Base-by-base conservation (phyloP, 2,329 filamentous ascomycete genomes). In the Nigrospora oryzae region DNA sequence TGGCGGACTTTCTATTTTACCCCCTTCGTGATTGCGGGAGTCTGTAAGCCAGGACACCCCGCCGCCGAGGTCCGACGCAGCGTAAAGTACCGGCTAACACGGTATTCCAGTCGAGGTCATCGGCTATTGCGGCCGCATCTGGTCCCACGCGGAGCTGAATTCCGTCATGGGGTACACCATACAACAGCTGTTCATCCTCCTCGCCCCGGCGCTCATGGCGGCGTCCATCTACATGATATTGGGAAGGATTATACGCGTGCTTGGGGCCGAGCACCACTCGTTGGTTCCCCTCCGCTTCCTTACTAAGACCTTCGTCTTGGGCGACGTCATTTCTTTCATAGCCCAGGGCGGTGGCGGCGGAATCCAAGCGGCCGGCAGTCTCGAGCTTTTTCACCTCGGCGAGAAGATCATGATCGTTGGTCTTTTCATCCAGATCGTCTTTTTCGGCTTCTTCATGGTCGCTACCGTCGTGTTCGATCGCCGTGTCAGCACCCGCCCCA, bases 361-460 rank as follows among this genome's bases (percentile, higher is more conserved):
- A 6, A 33, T 51, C 17, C 51, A 2, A 50, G 58, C 39, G 40
- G 42, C 46, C 44, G 37, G 41, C 49, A 63, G 36, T 15, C 11
- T 36, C 10, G 36, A 38, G 8, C 30, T 38, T 3, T 38, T 42
- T 51, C 52, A 66, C 15, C 51, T 55, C 2, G 69, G 68, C 17
- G 56, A 70, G 45, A 61, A 66, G 11, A 55, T 77, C 37, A 67
- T 77, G 12, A 56, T 77, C 12, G 67, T 51, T 2, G 75, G 75
- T 6, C 56, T 80, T 3, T 56, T 69, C 13, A 53, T 77, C 7
- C 75, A 80, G 50, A 61, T 79, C 5, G 33, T 71, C 14, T 65
- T 71, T 42, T 76, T 79, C 45, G 60, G 60, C 8, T 60, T 75
- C 36, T 79, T 79, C 51, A 56, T 75, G 17, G 40, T 66, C 1